A percentile compares a stretch with the other conserved stretches of the same genome.
These are phyloP conservation scores for Glycyrrhiza uralensis DNA, from an alignment of 306 rosid genomes.

Conservation along the genomic window DNA sequence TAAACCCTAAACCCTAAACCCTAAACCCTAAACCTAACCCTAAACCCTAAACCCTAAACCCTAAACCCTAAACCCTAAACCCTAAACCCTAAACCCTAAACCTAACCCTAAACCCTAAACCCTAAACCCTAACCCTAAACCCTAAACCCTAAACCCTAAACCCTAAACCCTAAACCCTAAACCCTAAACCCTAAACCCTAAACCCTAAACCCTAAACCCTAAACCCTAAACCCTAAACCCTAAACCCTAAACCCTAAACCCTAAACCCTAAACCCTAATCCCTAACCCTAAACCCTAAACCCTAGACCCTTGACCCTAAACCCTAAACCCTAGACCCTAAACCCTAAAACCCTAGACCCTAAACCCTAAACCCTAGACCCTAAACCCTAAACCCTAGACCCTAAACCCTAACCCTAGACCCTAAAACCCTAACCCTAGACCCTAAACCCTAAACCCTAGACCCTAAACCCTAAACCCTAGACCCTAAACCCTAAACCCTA, in stretches of 20 bases:
- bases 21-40: background rate
- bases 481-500: too few species aligned
- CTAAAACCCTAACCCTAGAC: background rate
- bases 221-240: constrained; percentile 9
- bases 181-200: background rate
- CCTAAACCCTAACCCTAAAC: background rate
- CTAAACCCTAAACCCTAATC: background rate
- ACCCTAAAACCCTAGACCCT: background rate
- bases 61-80: constrained; percentile 9
- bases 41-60: constrained; percentile 19
- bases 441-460: background rate
- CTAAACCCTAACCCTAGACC: background rate
- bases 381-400: background rate
- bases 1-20: background rate
- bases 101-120: background rate
- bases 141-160: constrained; percentile 3
- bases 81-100: constrained; percentile 4
- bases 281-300: background rate
- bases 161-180: constrained; percentile 13
- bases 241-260: background rate
- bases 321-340: background rate
- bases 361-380: background rate
- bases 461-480: background rate
- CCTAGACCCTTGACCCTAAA: background rate
- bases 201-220: constrained; percentile 13